Evolutionary conservation across 768 basidiomycete genomes (phyloP).

Genomic region (Suillus discolor): DNA sequence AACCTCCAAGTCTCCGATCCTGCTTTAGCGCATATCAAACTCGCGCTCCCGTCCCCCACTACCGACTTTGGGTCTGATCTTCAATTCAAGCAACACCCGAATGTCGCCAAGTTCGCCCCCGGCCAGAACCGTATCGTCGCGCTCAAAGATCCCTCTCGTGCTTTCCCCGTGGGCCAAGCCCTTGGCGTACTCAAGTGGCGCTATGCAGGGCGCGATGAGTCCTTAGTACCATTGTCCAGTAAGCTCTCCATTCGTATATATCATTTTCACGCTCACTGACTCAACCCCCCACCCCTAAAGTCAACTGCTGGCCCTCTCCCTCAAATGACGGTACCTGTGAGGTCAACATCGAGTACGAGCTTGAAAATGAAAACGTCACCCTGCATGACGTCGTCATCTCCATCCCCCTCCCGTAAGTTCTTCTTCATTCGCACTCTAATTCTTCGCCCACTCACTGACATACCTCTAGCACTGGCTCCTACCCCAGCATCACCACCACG

Average conservation of each 20-base stretch:
- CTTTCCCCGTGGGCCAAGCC: constrained; percentile 87
- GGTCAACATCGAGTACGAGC: constrained; percentile 96
- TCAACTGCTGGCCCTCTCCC: constrained; percentile 97
- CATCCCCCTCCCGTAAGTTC: constrained; percentile 88
- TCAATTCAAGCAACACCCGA: constrained; percentile 97
- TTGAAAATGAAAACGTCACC: constrained; percentile 80
- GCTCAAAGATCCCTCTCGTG: constrained; percentile 78
- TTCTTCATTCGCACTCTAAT: not conserved
- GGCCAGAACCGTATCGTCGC: constrained; percentile 70
- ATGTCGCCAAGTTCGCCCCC: constrained; percentile 84
- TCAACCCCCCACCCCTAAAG: constrained; percentile 38
- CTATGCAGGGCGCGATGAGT: constrained; percentile 89
- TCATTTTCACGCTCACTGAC: constrained; percentile 4
- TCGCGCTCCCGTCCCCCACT: constrained; percentile 60
- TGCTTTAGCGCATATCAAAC: constrained; percentile 66
- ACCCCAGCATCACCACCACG: constrained; percentile 74
- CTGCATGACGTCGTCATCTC: constrained; percentile 86
- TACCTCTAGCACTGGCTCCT: constrained; percentile 65
- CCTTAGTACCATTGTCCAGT: constrained; percentile 90
- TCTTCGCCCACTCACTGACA: constrained; percentile 7
- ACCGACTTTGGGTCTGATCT: constrained; percentile 66
- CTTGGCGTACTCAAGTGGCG: constrained; percentile 93
- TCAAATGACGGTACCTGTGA: constrained; percentile 91
- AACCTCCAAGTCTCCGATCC: constrained; percentile 85
- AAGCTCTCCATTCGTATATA: constrained; percentile 34